Conservation (phyloP, 1,284 basidiomycete species). For the Ustilago bromivora region DNA sequence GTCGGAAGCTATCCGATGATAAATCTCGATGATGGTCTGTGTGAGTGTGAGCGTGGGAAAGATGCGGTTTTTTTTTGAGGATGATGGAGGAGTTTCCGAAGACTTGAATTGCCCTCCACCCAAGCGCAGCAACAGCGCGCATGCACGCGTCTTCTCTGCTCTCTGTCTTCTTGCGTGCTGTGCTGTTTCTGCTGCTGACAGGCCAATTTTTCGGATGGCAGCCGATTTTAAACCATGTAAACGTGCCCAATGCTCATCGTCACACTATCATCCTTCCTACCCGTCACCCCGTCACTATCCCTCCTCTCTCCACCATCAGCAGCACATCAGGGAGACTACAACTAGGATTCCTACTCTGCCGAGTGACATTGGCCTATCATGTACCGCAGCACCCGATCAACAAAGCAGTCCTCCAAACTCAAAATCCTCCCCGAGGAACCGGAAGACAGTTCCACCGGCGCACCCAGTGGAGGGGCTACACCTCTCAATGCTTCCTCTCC, state of each 20-base stretch:
- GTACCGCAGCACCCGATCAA: constrained; percentile 72
- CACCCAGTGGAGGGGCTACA: constrained; percentile 33
- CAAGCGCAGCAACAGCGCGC: constrained; percentile 8
- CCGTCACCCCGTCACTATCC: neutral
- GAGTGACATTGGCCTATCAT: constrained; percentile 10
- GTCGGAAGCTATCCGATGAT: neutral
- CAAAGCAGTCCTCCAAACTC: constrained; percentile 86
- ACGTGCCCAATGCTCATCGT: constrained; percentile 4
- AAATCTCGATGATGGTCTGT: neutral
- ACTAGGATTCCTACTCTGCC: neutral
- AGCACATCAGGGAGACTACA: neutral
- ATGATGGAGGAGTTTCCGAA: neutral
- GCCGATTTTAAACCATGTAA: neutral
- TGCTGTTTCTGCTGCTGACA: constrained; percentile 2
- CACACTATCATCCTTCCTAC: neutral
- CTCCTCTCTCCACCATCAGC: neutral
- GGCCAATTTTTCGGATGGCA: constrained; percentile 2
- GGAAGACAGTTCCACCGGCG: constrained; percentile 71
- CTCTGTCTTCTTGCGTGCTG: neutral
- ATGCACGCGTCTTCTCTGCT: constrained; percentile 5
- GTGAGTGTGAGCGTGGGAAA: neutral
- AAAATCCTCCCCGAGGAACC: constrained; percentile 94
- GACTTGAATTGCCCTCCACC: constrained; percentile 13
- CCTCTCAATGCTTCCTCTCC: constrained; percentile 40
- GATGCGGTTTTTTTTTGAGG: neutral